Evolutionary conservation across 116 monocot genomes (phyloP), one percentile per base, ranked within the genome.

Genomic region (Trichopus zeylanicus): DNA sequence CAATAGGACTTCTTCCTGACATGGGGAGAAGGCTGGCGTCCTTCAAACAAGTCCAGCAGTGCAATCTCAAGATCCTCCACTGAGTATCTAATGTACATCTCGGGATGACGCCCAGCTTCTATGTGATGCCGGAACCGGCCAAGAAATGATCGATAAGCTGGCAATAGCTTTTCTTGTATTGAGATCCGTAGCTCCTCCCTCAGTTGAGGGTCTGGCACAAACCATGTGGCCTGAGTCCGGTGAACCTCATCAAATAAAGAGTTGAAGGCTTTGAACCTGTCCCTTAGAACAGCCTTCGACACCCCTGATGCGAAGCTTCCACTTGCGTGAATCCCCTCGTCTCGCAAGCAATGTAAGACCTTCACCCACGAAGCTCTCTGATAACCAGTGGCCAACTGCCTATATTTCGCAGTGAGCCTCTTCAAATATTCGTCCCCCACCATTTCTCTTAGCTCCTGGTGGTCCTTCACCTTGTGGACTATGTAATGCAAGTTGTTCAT

Each of bases 401-500:
- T 66, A 55, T 42, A 81, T 48, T 74, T 89, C 10, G 60, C 60
- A 0, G 78, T 74, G 26, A 86, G 35, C 59, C 77, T 77, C 69
- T 48, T 70, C 37, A 78, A 56, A 51, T 83, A 89, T 7, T 64
- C 74, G 57, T 83, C 79, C 0, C 81, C 83, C 20, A 89, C 63
- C 49, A 83, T 26, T 26, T 67, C 76, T 19, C 69, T 26, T 2
- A 89, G 76, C 60, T 90, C 87, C 7, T 57, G 67, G 5, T 79
- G 76, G 3, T 48, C 77, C 64, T 79, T 90, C 11, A 73, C 70
- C 70, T 95, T 90, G n/a, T 90, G 53, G 9, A 87, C 81, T 32
- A 95, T 90, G 60, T 95, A 95, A 57, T 87, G 84, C 7, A 81
- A 63, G 52, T 89, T 94, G 76, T 94, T 94, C 83, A 86, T 86